phyloP scores from a whole-genome alignment of 2,329 filamentous ascomycete species.

The Phoma sp. region DNA sequence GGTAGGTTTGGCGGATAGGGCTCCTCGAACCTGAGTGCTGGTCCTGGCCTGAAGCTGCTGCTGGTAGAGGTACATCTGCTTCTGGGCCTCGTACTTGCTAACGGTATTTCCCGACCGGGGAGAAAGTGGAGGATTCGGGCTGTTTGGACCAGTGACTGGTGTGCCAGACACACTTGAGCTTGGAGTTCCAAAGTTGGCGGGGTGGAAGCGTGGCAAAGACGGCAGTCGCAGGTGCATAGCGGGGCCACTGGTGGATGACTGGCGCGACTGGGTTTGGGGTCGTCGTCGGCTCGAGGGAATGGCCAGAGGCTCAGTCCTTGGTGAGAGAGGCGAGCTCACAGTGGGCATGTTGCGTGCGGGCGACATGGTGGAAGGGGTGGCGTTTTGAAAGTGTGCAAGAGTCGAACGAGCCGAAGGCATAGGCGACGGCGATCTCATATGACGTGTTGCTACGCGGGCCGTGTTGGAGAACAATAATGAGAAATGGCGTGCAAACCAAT shows the following conservation, averaged over 20 bases:
- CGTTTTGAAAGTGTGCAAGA: slow-evolving; percentile 25
- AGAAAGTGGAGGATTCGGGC: slow-evolving; percentile 53
- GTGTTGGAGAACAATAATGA: slow-evolving; percentile 10
- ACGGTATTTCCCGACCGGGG: slow-evolving; percentile 48
- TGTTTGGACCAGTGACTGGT: slow-evolving; percentile 47
- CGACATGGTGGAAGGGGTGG: slow-evolving; percentile 33
- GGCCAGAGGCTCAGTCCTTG: slow-evolving; percentile 44
- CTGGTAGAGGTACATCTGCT: slow-evolving; percentile 57
- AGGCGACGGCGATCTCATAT: slow-evolving; percentile 35
- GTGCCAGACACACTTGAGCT: slow-evolving; percentile 47
- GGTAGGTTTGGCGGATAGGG: slow-evolving; percentile 46
- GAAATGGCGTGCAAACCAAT: slow-evolving; percentile 1
- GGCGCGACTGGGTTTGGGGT: slow-evolving; percentile 40
- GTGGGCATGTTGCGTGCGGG: slow-evolving; percentile 40
- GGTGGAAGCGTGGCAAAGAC: slow-evolving; percentile 60
- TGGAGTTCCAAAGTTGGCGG: slow-evolving; percentile 57
- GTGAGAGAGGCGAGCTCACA: slow-evolving; percentile 43
- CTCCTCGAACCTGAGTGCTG: slow-evolving; percentile 30
- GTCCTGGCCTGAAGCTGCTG: slow-evolving; percentile 51
- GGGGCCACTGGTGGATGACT: slow-evolving; percentile 44
- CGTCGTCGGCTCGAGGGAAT: slow-evolving; percentile 46
- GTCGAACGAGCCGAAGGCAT: slow-evolving; percentile 28
- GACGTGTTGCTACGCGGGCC: slow-evolving; percentile 34
- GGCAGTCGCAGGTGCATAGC: slow-evolving; percentile 53
- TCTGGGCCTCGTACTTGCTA: slow-evolving; percentile 57